Conservation (phyloP, 1,284 basidiomycete species). For the Dichomitus squalens region DNA sequence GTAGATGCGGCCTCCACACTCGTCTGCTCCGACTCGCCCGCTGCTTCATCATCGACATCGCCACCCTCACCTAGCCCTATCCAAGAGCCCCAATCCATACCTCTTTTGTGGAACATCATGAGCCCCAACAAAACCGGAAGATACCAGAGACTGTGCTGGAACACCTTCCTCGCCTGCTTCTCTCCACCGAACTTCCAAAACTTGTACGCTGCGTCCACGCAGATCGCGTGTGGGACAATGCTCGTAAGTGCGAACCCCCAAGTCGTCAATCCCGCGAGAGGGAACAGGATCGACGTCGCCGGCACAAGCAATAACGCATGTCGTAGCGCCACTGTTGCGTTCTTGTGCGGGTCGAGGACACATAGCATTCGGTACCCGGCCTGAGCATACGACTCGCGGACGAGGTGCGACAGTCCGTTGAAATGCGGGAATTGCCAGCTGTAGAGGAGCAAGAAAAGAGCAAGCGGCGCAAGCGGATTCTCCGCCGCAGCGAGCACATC, state of each 20-base stretch:
- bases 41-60: not conserved
- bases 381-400: constrained; percentile 89
- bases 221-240: constrained; percentile 76
- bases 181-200: constrained; percentile 83
- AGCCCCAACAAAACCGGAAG: constrained; percentile 88
- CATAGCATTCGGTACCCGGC: constrained; percentile 95
- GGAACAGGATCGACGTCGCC: constrained; percentile 80
- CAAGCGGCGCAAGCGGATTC: constrained; percentile 78
- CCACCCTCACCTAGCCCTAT: constrained; percentile 28
- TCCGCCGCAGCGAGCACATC: constrained; percentile 54
- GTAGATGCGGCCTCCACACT: not conserved
- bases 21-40: not conserved
- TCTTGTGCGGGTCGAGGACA: constrained; percentile 79
- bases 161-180: constrained; percentile 78
- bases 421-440: constrained; percentile 99
- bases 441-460: constrained; percentile 83
- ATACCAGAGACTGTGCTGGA: constrained; percentile 90
- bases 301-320: constrained; percentile 84
- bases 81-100: constrained; percentile 73
- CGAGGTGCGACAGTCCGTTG: constrained; percentile 89
- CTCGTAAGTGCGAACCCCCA: constrained; percentile 86
- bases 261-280: constrained; percentile 85
- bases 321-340: constrained; percentile 85
- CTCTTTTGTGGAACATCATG: constrained; percentile 94
- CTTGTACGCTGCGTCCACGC: constrained; percentile 68